Conservation (phyloP, 441 rosid genomes). For the Rhodomyrtus psidioides region DNA sequence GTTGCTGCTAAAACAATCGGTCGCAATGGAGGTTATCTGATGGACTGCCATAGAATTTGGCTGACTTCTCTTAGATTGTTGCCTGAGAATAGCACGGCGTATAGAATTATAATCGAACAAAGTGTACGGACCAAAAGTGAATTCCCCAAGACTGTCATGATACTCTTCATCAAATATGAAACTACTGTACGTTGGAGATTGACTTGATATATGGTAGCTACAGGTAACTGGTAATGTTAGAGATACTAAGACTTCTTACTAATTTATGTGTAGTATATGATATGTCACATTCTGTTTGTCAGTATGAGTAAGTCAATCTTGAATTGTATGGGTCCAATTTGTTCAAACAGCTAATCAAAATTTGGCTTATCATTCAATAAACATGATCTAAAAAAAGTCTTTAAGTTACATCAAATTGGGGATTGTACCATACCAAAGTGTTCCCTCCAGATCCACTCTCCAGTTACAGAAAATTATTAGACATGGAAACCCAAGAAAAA, state of each 20-base stretch:
- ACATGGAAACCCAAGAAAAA: background rate
- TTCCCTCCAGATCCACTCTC: background rate
- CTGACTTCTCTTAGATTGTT: constrained; percentile 21
- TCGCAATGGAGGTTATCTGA: constrained; percentile 88
- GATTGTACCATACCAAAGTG: background rate
- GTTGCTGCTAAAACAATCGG: constrained; percentile 74
- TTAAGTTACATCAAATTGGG: background rate
- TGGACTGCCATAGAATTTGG: constrained; percentile 34
- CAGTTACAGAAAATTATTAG: background rate
- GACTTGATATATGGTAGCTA: background rate
- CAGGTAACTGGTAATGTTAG: background rate
- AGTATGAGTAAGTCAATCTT: background rate
- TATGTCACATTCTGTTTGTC: background rate
- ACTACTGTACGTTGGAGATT: background rate
- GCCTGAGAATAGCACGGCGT: background rate
- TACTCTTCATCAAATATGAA: background rate
- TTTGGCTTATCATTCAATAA: background rate
- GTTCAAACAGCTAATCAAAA: background rate
- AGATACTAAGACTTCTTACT: background rate
- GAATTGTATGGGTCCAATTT: background rate
- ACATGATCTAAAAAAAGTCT: background rate
- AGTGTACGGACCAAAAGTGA: background rate
- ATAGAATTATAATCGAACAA: background rate
- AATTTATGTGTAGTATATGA: background rate
- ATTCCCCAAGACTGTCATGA: background rate